A percentile compares a stretch with the other conserved stretches of the same genome.
These are phyloP conservation scores for Boletus reticulatus DNA, from an alignment of 768 basidiomycete species.

Conservation along the genomic window DNA sequence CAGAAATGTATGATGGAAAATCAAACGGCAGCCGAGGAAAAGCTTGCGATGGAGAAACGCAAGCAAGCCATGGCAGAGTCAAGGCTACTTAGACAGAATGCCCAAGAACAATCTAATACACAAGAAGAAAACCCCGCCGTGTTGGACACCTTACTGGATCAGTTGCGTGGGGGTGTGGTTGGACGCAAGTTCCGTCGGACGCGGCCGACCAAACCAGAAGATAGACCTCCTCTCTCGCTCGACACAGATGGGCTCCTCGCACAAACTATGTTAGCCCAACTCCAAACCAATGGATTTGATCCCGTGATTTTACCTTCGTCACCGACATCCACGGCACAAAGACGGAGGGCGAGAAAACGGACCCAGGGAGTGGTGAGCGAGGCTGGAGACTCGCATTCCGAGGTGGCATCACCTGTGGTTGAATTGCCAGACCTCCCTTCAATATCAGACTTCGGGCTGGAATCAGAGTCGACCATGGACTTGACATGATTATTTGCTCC, in stretches of 20 bases:
- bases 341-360: conserved; percentile 29
- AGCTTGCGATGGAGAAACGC: conserved; percentile 62
- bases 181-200: conserved; percentile 53
- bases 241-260: conserved; percentile 43
- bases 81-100: conserved; percentile 54
- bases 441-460: conserved; percentile 27
- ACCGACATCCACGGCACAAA: conserved; percentile 38
- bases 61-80: conserved; percentile 64
- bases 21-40: conserved; percentile 69
- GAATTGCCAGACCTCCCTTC: conserved; percentile 26
- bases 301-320: conserved; percentile 43
- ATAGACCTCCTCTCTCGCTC: conserved; percentile 22
- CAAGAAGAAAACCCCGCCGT: conserved; percentile 57
- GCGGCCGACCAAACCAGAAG: conserved; percentile 39
- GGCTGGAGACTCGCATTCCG: conserved; percentile 30
- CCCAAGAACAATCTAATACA: conserved; percentile 38
- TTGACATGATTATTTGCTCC: conserved; percentile 25
- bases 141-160: conserved; percentile 69
- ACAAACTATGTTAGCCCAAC: conserved; percentile 69
- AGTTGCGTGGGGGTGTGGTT: conserved; percentile 67
- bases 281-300: conserved; percentile 69
- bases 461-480: conserved; percentile 26
- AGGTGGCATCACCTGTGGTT: conserved; percentile 22
- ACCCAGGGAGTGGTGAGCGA: conserved; percentile 38
- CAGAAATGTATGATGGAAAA: conserved; percentile 91